Percentiles rank a stretch among this genome's conserved stretches.
Conservation (phyloP, 2,329 filamentous ascomycete genomes). For the Pyrenochaeta sp. region DNA sequence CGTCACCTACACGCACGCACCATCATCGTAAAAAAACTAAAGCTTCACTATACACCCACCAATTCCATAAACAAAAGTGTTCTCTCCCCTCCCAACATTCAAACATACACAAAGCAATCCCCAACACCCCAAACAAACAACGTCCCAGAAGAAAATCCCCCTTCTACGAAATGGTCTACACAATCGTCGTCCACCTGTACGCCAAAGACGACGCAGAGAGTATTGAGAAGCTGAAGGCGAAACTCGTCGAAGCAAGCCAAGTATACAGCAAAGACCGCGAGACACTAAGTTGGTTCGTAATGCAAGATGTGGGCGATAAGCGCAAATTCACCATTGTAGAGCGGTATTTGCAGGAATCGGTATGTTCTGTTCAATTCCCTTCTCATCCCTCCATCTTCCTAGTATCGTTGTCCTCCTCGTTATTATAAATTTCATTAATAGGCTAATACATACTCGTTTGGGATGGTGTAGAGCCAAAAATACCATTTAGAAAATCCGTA, state of each 20-base stretch:
- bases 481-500: slow-evolving; percentile 69
- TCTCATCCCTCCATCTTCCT: too few relatives aligned
- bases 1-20: neutral
- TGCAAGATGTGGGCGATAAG: slow-evolving; percentile 75
- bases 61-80: too few relatives aligned
- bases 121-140: too few relatives aligned
- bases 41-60: too few relatives aligned
- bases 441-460: too few relatives aligned
- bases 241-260: slow-evolving; percentile 77
- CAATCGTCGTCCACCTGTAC: slow-evolving; percentile 73
- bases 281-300: slow-evolving; percentile 73
- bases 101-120: too few relatives aligned
- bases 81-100: too few relatives aligned
- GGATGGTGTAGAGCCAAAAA: slow-evolving; percentile 45
- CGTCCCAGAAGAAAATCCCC: too few relatives aligned
- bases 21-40: neutral
- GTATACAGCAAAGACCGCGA: slow-evolving; percentile 77
- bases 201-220: slow-evolving; percentile 71
- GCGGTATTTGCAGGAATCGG: slow-evolving; percentile 72
- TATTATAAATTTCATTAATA: too few relatives aligned
- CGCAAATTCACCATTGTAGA: slow-evolving; percentile 79
- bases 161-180: slow-evolving; percentile 66
- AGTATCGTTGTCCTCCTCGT: too few relatives aligned
- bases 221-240: slow-evolving; percentile 73
- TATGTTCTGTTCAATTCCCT: slow-evolving; percentile 54